Percentiles rank a stretch among this genome's conserved stretches.
Evolutionary conservation across 2,329 filamentous ascomycete genomes (phyloP).

Genomic region (Scedosporium aurantiacum): DNA sequence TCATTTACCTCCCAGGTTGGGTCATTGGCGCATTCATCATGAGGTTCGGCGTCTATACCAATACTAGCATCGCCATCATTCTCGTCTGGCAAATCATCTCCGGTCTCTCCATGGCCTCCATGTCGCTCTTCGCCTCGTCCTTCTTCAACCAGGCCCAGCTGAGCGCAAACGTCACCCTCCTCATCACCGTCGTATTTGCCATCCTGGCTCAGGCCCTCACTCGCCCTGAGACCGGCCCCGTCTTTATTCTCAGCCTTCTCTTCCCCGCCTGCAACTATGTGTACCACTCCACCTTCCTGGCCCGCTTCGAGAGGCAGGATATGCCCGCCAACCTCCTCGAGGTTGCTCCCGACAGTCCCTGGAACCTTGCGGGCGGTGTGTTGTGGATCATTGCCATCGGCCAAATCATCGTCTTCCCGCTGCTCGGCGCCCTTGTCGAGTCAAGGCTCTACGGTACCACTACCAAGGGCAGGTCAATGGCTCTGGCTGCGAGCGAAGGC

Average conservation of each 20-base stretch:
- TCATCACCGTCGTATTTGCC: slow-evolving; percentile 63
- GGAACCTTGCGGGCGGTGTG: slow-evolving; percentile 59
- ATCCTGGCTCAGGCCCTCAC: slow-evolving; percentile 71
- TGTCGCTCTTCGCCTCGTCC: slow-evolving; percentile 68
- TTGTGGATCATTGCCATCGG: slow-evolving; percentile 69
- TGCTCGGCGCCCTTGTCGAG: slow-evolving; percentile 67
- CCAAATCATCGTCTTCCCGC: slow-evolving; percentile 67
- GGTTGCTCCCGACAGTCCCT: slow-evolving; percentile 53
- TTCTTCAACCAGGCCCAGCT: slow-evolving; percentile 84
- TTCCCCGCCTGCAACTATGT: slow-evolving; percentile 86
- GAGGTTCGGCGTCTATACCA: slow-evolving; percentile 49
- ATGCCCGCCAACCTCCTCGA: slow-evolving; percentile 49
- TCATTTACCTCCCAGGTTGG: slow-evolving; percentile 76
- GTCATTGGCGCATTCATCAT: slow-evolving; percentile 61
- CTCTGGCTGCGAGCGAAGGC: slow-evolving; percentile 5
- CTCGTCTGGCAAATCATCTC: slow-evolving; percentile 63
- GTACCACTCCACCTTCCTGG: slow-evolving; percentile 65
- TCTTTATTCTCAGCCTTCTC: slow-evolving; percentile 59
- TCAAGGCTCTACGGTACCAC: slow-evolving; percentile 64
- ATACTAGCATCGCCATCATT: slow-evolving; percentile 53
- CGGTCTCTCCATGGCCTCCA: slow-evolving; percentile 68
- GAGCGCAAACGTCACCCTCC: slow-evolving; percentile 68
- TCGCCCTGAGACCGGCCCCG: slow-evolving; percentile 48
- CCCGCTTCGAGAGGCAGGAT: slow-evolving; percentile 60
- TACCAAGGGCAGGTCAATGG: slow-evolving; percentile 38